Conservation (phyloP, 2,329 filamentous ascomycete genomes). For the Fonsecaea pedrosoi region DNA sequence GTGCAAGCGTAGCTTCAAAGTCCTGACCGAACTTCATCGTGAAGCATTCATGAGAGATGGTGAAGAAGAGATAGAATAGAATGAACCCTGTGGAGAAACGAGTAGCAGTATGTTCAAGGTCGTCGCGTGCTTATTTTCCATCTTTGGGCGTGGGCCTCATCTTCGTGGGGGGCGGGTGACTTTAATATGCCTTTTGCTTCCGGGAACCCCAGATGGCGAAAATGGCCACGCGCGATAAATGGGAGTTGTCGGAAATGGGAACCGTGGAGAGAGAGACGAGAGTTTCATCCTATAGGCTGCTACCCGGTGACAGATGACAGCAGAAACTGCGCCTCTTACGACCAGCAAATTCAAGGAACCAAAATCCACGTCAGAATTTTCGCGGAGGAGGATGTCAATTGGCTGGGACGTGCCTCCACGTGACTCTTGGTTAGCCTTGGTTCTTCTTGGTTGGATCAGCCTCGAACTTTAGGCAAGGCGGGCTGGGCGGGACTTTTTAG, state of each 20-base stretch:
- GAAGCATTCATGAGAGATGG: slow-evolving; percentile 8
- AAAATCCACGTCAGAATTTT: slow-evolving; percentile 3
- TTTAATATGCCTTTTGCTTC: background rate
- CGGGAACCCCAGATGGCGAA: slow-evolving; percentile 1
- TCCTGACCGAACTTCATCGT: slow-evolving; percentile 86
- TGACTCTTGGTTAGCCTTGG: background rate
- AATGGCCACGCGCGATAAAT: slow-evolving; percentile 4
- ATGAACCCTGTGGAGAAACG: background rate
- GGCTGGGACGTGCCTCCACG: background rate
- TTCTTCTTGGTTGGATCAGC: background rate
- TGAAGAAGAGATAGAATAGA: background rate
- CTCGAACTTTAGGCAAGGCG: background rate
- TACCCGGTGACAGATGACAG: background rate
- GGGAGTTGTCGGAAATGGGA: slow-evolving; percentile 4
- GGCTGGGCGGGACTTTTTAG: background rate
- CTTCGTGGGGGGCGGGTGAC: background rate
- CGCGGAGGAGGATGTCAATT: background rate
- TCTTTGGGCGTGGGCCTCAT: background rate
- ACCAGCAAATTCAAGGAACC: background rate
- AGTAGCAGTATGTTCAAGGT: background rate
- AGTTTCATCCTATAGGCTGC: background rate
- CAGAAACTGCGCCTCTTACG: background rate
- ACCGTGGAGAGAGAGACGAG: background rate
- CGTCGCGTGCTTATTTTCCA: slow-evolving; percentile 12
- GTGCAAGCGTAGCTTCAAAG: slow-evolving; percentile 72